These are phyloP conservation scores for Stephanodiscus minutulus DNA, from an alignment of 108 stramenopile species.

Conservation along the genomic window DNA sequence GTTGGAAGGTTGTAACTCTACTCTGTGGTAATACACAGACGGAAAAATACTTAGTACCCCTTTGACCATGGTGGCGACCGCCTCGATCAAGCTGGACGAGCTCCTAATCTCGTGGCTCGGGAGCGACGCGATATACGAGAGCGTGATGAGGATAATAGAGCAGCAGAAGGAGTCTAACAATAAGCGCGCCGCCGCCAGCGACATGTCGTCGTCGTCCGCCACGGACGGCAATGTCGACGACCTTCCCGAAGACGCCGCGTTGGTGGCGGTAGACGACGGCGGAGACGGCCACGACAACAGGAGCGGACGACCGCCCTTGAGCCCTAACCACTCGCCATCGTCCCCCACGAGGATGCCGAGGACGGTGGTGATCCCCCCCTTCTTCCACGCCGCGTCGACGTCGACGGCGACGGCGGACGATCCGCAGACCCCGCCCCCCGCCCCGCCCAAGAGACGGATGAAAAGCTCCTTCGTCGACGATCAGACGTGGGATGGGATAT, in stretches of 20 bases:
- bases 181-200: not conserved
- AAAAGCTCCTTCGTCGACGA: slow-evolving; percentile 35
- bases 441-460: slow-evolving; percentile 31
- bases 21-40: not conserved
- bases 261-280: too few relatives aligned
- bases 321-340: slow-evolving; percentile 50
- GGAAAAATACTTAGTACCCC: not conserved
- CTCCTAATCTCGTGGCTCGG: slow-evolving; percentile 78
- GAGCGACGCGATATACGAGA: slow-evolving; percentile 78
- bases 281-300: slow-evolving; percentile 29
- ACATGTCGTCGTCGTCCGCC: not conserved
- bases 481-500: slow-evolving; percentile 54
- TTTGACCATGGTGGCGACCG: slow-evolving; percentile 58
- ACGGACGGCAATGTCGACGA: not conserved
- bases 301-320: slow-evolving; percentile 46
- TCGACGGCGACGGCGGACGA: not conserved
- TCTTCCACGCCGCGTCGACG: not conserved
- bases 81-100: slow-evolving; percentile 86
- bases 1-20: too few relatives aligned
- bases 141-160: slow-evolving; percentile 67
- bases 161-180: slow-evolving; percentile 46
- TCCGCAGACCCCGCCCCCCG: slow-evolving; percentile 24
- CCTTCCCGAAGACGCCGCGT: too few relatives aligned
- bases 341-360: slow-evolving; percentile 15
- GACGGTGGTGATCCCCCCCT: slow-evolving; percentile 41